These are phyloP conservation scores for Amaranthus cruentus DNA, from an alignment of 148 eudicot genomes.

Conservation along the genomic window DNA sequence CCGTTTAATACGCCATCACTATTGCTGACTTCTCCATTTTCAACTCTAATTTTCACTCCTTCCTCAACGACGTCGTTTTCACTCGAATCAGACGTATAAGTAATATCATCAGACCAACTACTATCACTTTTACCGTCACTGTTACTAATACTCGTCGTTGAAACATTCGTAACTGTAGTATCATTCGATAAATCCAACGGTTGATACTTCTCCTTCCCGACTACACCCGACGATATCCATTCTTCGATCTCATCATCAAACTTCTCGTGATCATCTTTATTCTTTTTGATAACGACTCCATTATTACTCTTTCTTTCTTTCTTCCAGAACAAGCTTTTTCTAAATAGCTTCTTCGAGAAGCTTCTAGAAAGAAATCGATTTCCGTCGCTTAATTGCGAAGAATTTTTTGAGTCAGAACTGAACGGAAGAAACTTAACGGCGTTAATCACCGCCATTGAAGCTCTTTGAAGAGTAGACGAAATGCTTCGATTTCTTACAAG, in stretches of 20 bases:
- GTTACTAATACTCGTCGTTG: constrained; percentile 14
- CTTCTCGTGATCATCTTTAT: constrained; percentile 3
- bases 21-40: constrained; percentile 23
- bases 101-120: constrained; percentile 43
- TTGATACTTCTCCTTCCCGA: constrained; percentile 24
- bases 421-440: constrained; percentile 54
- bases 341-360: constrained; percentile 46
- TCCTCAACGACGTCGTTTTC: constrained; percentile 37
- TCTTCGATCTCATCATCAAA: constrained; percentile 36
- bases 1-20: constrained; percentile 28
- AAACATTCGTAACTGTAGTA: constrained; percentile 21
- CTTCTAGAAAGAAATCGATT: constrained; percentile 34
- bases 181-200: constrained; percentile 27
- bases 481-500: neutral
- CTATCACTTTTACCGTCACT: constrained; percentile 37
- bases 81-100: constrained; percentile 38
- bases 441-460: constrained; percentile 45
- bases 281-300: neutral
- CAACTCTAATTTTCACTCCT: constrained; percentile 17
- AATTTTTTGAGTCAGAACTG: constrained; percentile 4
- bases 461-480: constrained; percentile 38
- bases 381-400: neutral
- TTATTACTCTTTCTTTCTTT: constrained; percentile 6
- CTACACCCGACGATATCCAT: constrained; percentile 47
- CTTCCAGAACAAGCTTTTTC: constrained; percentile 41